Evolutionary conservation across 2,329 filamentous ascomycete genomes (phyloP).

Genomic region (Cercospora sp.): DNA sequence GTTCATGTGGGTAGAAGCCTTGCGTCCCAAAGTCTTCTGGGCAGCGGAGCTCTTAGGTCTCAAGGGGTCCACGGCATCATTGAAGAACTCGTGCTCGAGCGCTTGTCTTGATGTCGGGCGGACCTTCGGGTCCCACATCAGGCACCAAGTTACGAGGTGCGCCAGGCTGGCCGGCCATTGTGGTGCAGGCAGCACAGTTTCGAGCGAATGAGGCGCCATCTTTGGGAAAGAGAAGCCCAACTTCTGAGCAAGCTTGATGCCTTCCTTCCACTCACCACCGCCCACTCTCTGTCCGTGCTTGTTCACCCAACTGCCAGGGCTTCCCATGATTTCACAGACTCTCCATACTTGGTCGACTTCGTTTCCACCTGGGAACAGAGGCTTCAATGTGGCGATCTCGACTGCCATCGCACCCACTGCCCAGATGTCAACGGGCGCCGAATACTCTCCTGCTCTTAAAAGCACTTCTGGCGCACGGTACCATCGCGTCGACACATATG

Average conservation of each 20-base stretch:
- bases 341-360: constrained; percentile 99
- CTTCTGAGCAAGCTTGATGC: constrained; percentile 87
- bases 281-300: constrained; percentile 84
- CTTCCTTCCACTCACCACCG: constrained; percentile 96
- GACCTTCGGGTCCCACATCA: constrained; percentile 97
- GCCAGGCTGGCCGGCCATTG: constrained; percentile 88
- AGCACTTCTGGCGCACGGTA: constrained; percentile 92
- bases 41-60: constrained; percentile 85
- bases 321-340: constrained; percentile 98
- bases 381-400: constrained; percentile 93
- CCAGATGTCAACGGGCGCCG: constrained; percentile 97
- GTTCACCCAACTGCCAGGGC: constrained; percentile 96
- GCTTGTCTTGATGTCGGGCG: constrained; percentile 91
- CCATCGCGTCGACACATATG: constrained; percentile 97
- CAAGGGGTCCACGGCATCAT: constrained; percentile 86
- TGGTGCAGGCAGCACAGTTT: constrained; percentile 84
- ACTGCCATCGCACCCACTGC: constrained; percentile 98
- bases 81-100: constrained; percentile 92
- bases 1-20: constrained; percentile 75
- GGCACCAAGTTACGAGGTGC: constrained; percentile 95
- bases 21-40: constrained; percentile 80
- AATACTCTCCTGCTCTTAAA: constrained; percentile 91
- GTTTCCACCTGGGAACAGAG: constrained; percentile 93
- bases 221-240: constrained; percentile 97
- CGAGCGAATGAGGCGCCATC: constrained; percentile 97